Conservation (phyloP, 2,329 filamentous ascomycete species). For the Hymenoscyphus scutula region DNA sequence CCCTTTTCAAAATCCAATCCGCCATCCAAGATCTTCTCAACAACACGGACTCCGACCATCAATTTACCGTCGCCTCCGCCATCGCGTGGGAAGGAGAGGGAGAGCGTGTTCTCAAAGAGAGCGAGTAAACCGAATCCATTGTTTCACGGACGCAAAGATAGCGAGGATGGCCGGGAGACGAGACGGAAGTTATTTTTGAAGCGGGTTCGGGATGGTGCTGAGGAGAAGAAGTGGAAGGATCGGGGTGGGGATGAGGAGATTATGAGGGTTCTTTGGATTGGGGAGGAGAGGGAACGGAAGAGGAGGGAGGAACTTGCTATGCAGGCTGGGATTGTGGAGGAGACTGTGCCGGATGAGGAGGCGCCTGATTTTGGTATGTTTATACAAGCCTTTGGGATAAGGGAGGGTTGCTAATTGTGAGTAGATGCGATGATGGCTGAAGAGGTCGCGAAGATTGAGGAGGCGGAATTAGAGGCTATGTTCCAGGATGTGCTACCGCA, state of each 20-base stretch:
- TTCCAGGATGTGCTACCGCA: conserved; percentile 42
- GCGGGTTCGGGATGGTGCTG: conserved; percentile 59
- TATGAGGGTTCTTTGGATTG: conserved; percentile 40
- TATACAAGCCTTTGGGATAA: background rate
- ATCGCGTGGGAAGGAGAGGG: conserved; percentile 16
- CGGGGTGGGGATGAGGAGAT: conserved; percentile 62
- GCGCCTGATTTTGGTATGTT: conserved; percentile 22
- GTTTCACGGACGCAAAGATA: conserved; percentile 47
- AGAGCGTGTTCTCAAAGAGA: conserved; percentile 39
- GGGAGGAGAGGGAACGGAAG: conserved; percentile 38
- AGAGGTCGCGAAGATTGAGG: conserved; percentile 49
- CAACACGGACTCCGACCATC: conserved; percentile 8
- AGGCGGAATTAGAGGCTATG: conserved; percentile 57
- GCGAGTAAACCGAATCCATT: conserved; percentile 62
- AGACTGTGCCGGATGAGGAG: conserved; percentile 15
- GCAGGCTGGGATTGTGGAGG: conserved; percentile 13
- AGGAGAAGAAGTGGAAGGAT: conserved; percentile 58
- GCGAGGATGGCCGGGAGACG: conserved; percentile 46
- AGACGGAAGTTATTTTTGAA: conserved; percentile 68
- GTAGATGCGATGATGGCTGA: conserved; percentile 48
- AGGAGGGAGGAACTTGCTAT: conserved; percentile 28
- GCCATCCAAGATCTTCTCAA: background rate
- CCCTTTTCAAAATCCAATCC: conserved; percentile 11
- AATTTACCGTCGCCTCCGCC: conserved; percentile 18
- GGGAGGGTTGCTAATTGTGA: conserved; percentile 11